phyloP scores from a whole-genome alignment of 179 eudicot genomes.

The Monotropa hypopitys region DNA sequence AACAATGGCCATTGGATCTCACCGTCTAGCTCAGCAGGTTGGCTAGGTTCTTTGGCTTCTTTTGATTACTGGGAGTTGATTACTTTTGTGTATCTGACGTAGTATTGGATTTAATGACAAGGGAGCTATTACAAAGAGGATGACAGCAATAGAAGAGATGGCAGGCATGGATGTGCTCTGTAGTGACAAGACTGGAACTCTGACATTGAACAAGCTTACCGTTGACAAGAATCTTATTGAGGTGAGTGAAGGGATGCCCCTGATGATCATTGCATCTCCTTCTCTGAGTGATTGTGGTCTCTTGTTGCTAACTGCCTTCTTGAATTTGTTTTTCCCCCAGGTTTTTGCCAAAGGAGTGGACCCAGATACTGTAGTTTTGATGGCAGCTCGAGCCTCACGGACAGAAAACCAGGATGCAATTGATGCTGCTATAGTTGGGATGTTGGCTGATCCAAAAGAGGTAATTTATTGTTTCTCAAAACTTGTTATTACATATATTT shows the following conservation, averaged over 20 bases:
- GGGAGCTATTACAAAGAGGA: slow-evolving; percentile 95
- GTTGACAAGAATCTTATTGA: slow-evolving; percentile 62
- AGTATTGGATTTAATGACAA: slow-evolving; percentile 3
- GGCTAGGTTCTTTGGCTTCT: slow-evolving; percentile 1
- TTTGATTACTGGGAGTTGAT: not conserved
- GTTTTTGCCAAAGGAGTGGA: slow-evolving; percentile 45
- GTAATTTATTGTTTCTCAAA: slow-evolving; percentile 16
- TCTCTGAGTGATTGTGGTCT: not conserved
- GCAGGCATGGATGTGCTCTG: slow-evolving; percentile 92
- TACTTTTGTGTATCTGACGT: not conserved
- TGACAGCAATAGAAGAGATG: slow-evolving; percentile 96
- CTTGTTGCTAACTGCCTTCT: not conserved
- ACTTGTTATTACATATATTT: not conserved
- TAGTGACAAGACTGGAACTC: slow-evolving; percentile 68
- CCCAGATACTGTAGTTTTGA: slow-evolving; percentile 62
- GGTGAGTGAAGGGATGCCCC: slow-evolving; percentile 17
- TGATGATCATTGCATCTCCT: not conserved
- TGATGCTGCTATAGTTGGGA: slow-evolving; percentile 77
- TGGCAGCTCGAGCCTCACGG: slow-evolving; percentile 90
- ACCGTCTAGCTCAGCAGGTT: slow-evolving; percentile 87
- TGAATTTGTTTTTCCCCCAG: slow-evolving; percentile 14
- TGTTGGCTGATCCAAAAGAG: slow-evolving; percentile 83
- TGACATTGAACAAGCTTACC: slow-evolving; percentile 60
- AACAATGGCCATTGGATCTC: slow-evolving; percentile 95
- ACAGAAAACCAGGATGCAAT: slow-evolving; percentile 90